These are phyloP conservation scores for Candida mattraensis DNA, from an alignment of 805 yeast genomes.

Conservation along the genomic window DNA sequence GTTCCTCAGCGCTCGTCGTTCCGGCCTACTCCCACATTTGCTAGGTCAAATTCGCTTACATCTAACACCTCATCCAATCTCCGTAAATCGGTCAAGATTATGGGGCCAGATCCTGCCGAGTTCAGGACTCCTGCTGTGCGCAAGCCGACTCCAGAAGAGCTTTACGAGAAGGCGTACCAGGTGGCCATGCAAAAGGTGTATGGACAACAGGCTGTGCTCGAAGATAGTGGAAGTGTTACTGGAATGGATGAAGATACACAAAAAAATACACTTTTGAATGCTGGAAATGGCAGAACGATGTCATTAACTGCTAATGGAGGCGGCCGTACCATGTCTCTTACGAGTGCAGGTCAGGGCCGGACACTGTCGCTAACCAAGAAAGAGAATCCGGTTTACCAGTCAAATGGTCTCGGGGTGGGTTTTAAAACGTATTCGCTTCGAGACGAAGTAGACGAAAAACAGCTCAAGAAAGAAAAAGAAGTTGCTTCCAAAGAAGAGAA, in stretches of 20 bases:
- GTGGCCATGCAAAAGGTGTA: slow-evolving; percentile 58
- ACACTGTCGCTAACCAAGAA: slow-evolving; percentile 16
- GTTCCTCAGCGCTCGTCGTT: slow-evolving; percentile 15
- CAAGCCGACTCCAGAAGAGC: slow-evolving; percentile 44
- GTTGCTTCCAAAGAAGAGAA: slow-evolving; percentile 22
- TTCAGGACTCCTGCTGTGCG: slow-evolving; percentile 4
- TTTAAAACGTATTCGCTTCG: slow-evolving; percentile 33
- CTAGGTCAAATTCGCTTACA: slow-evolving; percentile 20
- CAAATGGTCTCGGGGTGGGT: slow-evolving; percentile 31
- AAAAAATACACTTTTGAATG: slow-evolving; percentile 27
- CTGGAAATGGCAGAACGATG: slow-evolving; percentile 12
- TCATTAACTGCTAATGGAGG: slow-evolving; percentile 2
- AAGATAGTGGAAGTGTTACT: slow-evolving; percentile 7
- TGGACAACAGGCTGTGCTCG: slow-evolving; percentile 31
- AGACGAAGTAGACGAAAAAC: slow-evolving; percentile 18
- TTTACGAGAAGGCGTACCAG: slow-evolving; percentile 54
- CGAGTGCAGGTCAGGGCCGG: slow-evolving; percentile 5
- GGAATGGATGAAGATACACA: slow-evolving; percentile 28
- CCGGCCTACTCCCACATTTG: slow-evolving; percentile 9
- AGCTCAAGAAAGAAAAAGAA: slow-evolving; percentile 16
- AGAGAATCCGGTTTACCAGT: slow-evolving; percentile 16
- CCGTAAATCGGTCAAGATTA: slow-evolving; percentile 27
- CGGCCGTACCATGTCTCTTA: slow-evolving; percentile 8
- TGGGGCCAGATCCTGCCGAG: slow-evolving; percentile 9
- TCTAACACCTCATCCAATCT: slow-evolving; percentile 20